Conservation (phyloP, 1,284 basidiomycete genomes). For the Puccinia triticina region DNA sequence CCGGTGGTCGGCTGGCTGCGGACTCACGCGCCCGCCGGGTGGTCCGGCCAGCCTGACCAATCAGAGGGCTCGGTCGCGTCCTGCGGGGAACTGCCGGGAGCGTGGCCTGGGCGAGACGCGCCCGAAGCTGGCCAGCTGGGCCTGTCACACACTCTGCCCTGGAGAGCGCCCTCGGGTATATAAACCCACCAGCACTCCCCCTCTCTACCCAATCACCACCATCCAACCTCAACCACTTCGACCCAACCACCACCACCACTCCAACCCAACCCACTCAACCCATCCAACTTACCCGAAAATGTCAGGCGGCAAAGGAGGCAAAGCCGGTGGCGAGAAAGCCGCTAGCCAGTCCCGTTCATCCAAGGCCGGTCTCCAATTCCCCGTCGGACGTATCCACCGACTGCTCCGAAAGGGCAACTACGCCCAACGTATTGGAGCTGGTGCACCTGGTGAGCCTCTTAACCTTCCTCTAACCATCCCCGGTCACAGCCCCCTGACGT, state of each 20-base stretch:
- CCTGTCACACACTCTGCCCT: not conserved
- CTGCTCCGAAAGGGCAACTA: slow-evolving; percentile 83
- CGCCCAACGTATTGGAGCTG: slow-evolving; percentile 74
- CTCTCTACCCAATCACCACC: not conserved
- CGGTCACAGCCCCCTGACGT: not conserved
- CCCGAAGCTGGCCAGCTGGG: not conserved
- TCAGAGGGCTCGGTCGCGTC: slow-evolving; percentile 36
- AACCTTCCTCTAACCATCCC: too few relatives aligned
- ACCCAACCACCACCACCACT: not conserved
- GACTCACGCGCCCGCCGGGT: not conserved
- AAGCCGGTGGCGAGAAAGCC: slow-evolving; percentile 50
- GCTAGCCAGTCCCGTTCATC: slow-evolving; percentile 69
- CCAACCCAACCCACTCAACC: not conserved
- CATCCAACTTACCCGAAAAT: slow-evolving; percentile 10
- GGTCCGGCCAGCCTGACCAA: slow-evolving; percentile 23
- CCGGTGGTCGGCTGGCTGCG: not conserved
- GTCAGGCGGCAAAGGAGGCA: slow-evolving; percentile 51
- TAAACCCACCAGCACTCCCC: not conserved
- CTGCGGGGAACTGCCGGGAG: not conserved
- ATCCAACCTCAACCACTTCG: not conserved
- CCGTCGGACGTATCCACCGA: slow-evolving; percentile 85
- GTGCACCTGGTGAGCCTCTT: slow-evolving; percentile 69
- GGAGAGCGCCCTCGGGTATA: not conserved
- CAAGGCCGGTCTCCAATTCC: slow-evolving; percentile 79
- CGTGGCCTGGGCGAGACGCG: slow-evolving; percentile 7